A percentile compares a stretch with the other conserved stretches of the same genome.
Conservation (phyloP, 2,329 filamentous ascomycete species). For the Ophiostoma perfectum region DNA sequence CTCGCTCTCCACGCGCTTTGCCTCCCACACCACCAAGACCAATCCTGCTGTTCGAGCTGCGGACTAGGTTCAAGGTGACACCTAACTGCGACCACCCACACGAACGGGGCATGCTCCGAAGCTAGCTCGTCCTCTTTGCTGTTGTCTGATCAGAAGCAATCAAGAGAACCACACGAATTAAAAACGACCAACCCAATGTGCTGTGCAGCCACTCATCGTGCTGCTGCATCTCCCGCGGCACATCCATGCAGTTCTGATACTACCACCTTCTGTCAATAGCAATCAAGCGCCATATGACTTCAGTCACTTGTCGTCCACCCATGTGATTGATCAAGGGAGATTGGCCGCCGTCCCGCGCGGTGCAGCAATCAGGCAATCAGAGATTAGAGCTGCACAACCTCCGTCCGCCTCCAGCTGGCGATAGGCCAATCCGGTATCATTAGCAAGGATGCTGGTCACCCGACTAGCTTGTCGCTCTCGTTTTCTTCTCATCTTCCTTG, state of each 20-base stretch:
- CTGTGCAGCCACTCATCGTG: not conserved
- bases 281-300: not conserved
- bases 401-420: not conserved
- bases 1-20: not conserved
- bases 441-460: not conserved
- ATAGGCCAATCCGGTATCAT: not conserved
- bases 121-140: not conserved
- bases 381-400: not conserved
- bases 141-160: not conserved
- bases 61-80: not conserved
- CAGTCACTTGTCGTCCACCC: not conserved
- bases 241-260: not conserved
- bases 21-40: not conserved
- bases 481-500: not conserved
- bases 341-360: not conserved
- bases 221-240: constrained; percentile 9
- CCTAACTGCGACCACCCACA: not conserved
- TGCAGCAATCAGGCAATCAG: constrained; percentile 1
- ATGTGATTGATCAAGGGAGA: not conserved
- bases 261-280: not conserved
- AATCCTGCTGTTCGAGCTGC: not conserved
- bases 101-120: not conserved
- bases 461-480: not conserved
- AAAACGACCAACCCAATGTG: too few species aligned
- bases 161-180: too few species aligned